Conservation (phyloP, 306 rosid genomes). For the Malus asiatica region DNA sequence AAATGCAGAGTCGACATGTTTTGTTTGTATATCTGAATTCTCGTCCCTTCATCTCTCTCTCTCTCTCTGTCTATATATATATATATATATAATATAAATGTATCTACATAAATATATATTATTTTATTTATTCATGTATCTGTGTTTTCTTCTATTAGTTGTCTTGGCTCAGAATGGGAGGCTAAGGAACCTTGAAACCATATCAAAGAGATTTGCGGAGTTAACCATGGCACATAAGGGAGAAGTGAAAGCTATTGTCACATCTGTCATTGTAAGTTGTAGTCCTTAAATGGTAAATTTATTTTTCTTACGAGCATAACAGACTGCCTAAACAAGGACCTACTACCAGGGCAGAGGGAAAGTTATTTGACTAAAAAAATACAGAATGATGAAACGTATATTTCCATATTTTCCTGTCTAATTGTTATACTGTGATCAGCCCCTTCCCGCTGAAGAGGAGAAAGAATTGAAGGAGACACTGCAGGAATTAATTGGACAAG, state of each 20-base stretch:
- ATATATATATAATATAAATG: not conserved
- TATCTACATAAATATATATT: not conserved
- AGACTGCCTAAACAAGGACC: not conserved
- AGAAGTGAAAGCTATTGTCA: slow-evolving; percentile 76
- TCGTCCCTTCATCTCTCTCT: not conserved
- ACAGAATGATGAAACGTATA: not conserved
- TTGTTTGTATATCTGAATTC: not conserved
- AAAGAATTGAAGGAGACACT: slow-evolving; percentile 75
- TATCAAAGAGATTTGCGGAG: slow-evolving; percentile 62
- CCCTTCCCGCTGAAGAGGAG: slow-evolving; percentile 88
- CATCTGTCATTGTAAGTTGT: slow-evolving; percentile 75
- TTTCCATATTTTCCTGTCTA: not conserved
- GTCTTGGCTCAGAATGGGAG: slow-evolving; percentile 72
- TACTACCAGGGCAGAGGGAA: not conserved
- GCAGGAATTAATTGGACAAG: slow-evolving; percentile 69
- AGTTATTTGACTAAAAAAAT: not conserved
- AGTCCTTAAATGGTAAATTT: not conserved
- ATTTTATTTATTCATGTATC: not conserved
- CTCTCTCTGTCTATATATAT: not conserved
- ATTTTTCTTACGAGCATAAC: not conserved
- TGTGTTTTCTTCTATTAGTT: slow-evolving; percentile 26
- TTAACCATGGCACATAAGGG: slow-evolving; percentile 92
- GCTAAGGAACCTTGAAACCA: slow-evolving; percentile 57
- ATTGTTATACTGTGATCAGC: slow-evolving; percentile 34
- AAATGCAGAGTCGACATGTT: not conserved